Evolutionary conservation across 768 basidiomycete species (phyloP).

Genomic region (Mycena amicta): DNA sequence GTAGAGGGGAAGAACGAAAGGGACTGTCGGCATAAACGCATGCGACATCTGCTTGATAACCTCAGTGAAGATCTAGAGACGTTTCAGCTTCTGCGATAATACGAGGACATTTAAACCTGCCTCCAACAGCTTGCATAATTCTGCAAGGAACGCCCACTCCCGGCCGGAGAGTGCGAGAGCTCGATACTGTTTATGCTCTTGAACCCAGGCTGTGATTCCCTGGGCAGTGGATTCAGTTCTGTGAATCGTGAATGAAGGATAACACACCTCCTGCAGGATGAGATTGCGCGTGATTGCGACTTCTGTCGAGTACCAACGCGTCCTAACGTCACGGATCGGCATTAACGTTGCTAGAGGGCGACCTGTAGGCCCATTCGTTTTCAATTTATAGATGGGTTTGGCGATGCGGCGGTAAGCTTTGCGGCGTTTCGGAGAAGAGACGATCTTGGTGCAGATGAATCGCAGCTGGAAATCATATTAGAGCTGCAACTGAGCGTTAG

Average conservation of each 20-base stretch:
- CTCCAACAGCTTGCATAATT: constrained; percentile 25
- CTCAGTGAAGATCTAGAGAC: constrained; percentile 34
- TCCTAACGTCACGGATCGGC: constrained; percentile 35
- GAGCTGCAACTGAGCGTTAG: too few species aligned
- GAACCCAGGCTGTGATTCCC: constrained; percentile 37
- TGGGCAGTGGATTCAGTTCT: too few species aligned
- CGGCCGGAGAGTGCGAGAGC: constrained; percentile 14
- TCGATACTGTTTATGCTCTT: constrained; percentile 19
- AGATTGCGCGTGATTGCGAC: constrained; percentile 36
- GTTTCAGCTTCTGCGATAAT: too few species aligned
- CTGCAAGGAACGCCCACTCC: constrained; percentile 25
- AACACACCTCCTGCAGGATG: too few species aligned
- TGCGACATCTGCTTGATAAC: constrained; percentile 32
- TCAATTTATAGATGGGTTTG: too few species aligned
- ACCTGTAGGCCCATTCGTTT: not conserved
- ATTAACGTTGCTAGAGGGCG: constrained; percentile 27
- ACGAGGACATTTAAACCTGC: too few species aligned
- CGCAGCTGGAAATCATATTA: not conserved
- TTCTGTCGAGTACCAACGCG: constrained; percentile 39
- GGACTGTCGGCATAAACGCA: constrained; percentile 28
- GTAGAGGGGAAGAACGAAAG: constrained; percentile 35
- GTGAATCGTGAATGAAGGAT: too few species aligned
- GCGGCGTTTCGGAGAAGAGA: not conserved
- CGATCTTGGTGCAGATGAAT: not conserved
- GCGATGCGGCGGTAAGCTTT: not conserved